A percentile compares a stretch with the other conserved stretches of the same genome.
Evolutionary conservation across 208 protist species (phyloP).

Genomic region (Trypanosoma congolense): DNA sequence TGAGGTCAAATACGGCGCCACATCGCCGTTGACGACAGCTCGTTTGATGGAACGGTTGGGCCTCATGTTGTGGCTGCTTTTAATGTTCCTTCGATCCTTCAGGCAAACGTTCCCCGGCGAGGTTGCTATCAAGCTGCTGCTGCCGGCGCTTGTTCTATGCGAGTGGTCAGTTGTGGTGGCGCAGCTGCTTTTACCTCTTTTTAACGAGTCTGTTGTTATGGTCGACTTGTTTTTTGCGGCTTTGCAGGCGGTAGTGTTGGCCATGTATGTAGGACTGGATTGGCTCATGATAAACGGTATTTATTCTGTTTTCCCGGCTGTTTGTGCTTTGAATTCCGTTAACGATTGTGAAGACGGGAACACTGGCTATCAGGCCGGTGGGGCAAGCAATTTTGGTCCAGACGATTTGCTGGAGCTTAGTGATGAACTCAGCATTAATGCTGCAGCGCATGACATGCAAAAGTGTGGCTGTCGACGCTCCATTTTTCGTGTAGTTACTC

Average conservation of each 20-base stretch:
- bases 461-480: not conserved
- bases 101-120: not conserved
- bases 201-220: not conserved
- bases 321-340: not conserved
- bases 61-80: not conserved
- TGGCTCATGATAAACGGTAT: slow-evolving; percentile 21
- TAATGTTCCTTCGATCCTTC: slow-evolving; percentile 3
- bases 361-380: not conserved
- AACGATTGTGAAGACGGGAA: not conserved
- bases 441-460: not conserved
- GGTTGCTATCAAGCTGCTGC: not conserved
- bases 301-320: slow-evolving; percentile 6
- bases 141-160: slow-evolving; percentile 1
- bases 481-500: slow-evolving; percentile 5
- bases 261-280: slow-evolving; percentile 14
- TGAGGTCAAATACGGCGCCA: not conserved
- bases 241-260: slow-evolving; percentile 7
- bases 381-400: not conserved
- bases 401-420: slow-evolving; percentile 14
- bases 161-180: slow-evolving; percentile 12
- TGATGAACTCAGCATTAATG: slow-evolving; percentile 6
- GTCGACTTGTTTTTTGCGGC: slow-evolving; percentile 4
- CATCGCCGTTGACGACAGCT: too few relatives aligned
- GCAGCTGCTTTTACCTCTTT: slow-evolving; percentile 1
- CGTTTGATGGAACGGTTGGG: too few relatives aligned